Conservation (phyloP, 805 yeast species). For the Tetrapisispora nanseiensis region DNA sequence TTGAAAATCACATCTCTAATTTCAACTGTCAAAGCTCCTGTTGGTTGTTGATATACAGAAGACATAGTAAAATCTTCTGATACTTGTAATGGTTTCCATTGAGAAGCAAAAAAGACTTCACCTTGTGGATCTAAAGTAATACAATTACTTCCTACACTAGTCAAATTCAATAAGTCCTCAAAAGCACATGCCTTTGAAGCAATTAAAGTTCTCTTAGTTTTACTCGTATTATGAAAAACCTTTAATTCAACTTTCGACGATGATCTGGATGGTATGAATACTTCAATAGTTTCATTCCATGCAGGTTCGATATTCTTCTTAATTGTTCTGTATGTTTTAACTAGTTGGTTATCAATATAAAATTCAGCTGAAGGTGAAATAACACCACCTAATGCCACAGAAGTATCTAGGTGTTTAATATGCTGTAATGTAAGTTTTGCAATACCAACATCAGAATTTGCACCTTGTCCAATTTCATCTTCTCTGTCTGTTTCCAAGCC, state of each 20-base stretch:
- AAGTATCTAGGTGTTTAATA: constrained; percentile 47
- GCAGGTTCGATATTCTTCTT: constrained; percentile 64
- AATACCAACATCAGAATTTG: constrained; percentile 63
- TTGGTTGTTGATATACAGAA: constrained; percentile 38
- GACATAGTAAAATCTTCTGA: constrained; percentile 39
- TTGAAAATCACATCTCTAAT: constrained; percentile 43
- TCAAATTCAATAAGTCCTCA: constrained; percentile 38
- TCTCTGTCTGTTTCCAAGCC: constrained; percentile 5
- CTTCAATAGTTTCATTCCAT: constrained; percentile 56
- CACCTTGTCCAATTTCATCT: constrained; percentile 19
- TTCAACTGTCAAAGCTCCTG: constrained; percentile 58
- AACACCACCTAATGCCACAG: constrained; percentile 37
- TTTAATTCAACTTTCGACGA: constrained; percentile 44
- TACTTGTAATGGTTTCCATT: constrained; percentile 63
- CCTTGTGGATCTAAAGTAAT: constrained; percentile 47
- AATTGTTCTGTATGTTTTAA: constrained; percentile 50
- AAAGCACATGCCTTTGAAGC: constrained; percentile 42
- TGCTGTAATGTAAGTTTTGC: constrained; percentile 52
- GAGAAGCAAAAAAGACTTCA: constrained; percentile 42
- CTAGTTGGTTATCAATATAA: constrained; percentile 45
- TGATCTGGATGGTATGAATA: constrained; percentile 52
- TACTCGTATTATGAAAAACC: constrained; percentile 46
- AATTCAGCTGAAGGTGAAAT: constrained; percentile 61
- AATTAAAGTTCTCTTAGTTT: constrained; percentile 37
- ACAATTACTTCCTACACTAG: constrained; percentile 38